Conservation (phyloP, 75 land plant genomes). For the Selaginella tamariscina region DNA sequence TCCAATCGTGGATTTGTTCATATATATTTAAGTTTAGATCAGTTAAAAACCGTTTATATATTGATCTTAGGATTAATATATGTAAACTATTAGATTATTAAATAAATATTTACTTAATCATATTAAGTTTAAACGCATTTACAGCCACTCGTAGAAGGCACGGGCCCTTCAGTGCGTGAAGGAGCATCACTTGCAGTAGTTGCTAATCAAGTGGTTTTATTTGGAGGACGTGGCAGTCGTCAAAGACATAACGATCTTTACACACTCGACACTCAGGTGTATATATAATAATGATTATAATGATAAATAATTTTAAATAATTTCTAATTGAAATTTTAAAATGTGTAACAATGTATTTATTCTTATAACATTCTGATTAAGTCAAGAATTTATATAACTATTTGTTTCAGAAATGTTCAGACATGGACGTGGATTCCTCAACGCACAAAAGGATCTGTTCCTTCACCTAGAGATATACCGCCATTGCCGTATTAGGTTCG, state of each 20-base stretch:
- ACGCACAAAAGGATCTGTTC: conserved; percentile 28
- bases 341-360: too few species aligned
- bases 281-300: not conserved
- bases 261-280: conserved; percentile 26
- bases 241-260: conserved; percentile 29
- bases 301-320: not conserved
- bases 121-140: too few species aligned
- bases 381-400: not conserved
- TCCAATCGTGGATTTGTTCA: not conserved
- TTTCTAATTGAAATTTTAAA: conserved; percentile 2
- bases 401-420: conserved; percentile 15
- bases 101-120: too few species aligned
- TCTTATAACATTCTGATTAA: too few species aligned
- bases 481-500: conserved; percentile 12
- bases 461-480: conserved; percentile 28
- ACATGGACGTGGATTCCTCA: conserved; percentile 30
- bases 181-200: conserved; percentile 28
- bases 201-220: conserved; percentile 20
- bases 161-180: conserved; percentile 21
- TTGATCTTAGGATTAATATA: not conserved
- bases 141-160: conserved; percentile 25
- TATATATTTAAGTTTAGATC: not conserved
- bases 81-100: not conserved
- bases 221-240: conserved; percentile 26
- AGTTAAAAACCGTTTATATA: not conserved